These are phyloP conservation scores for Rhododendron mucronatum DNA, from an alignment of 148 eudicot genomes.

Conservation along the genomic window DNA sequence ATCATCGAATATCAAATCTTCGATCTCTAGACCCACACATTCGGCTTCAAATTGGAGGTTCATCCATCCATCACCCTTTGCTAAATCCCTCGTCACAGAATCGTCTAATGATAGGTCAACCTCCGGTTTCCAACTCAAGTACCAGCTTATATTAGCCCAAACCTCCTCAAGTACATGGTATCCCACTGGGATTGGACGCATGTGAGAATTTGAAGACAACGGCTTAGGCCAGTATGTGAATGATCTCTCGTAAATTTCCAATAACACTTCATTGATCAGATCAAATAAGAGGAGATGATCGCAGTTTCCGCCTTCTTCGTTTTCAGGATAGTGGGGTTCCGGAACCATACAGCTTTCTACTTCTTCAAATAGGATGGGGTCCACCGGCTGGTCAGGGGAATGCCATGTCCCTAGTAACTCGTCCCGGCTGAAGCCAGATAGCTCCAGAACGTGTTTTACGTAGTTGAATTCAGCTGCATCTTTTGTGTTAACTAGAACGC, in stretches of 20 bases:
- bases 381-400: slow-evolving; percentile 45
- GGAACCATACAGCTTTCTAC: slow-evolving; percentile 34
- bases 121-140: slow-evolving; percentile 40
- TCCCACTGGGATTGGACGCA: slow-evolving; percentile 65
- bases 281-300: slow-evolving; percentile 59
- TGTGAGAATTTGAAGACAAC: slow-evolving; percentile 36
- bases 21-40: slow-evolving; percentile 68
- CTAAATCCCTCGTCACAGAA: slow-evolving; percentile 50
- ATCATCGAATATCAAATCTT: slow-evolving; percentile 41
- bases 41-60: slow-evolving; percentile 81
- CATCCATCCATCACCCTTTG: slow-evolving; percentile 70
- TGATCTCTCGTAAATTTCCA: slow-evolving; percentile 55
- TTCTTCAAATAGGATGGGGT: slow-evolving; percentile 48
- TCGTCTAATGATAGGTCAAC: slow-evolving; percentile 38
- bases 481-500: slow-evolving; percentile 12
- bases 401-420: slow-evolving; percentile 60
- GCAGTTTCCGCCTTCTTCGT: slow-evolving; percentile 18
- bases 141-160: slow-evolving; percentile 56
- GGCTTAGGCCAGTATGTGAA: slow-evolving; percentile 47
- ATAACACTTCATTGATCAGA: slow-evolving; percentile 57
- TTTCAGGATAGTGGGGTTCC: slow-evolving; percentile 12
- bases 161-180: slow-evolving; percentile 61
- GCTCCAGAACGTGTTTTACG: slow-evolving; percentile 49
- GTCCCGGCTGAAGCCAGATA: slow-evolving; percentile 49
- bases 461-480: slow-evolving; percentile 45